Base-by-base conservation (phyloP, 75 land plant genomes). In the Picea sitchensis region DNA sequence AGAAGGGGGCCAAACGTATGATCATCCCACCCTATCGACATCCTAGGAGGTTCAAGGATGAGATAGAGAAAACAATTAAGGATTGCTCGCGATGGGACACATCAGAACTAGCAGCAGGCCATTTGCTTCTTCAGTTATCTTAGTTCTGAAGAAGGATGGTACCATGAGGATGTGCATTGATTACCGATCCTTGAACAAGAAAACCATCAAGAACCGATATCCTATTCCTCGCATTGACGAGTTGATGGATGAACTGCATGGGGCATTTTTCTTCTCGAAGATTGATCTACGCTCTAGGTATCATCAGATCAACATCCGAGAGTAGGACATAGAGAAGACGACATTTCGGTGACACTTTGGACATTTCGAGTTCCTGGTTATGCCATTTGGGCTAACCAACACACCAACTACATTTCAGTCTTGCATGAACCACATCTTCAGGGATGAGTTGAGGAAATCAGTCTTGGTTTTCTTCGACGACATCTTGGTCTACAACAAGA, bases 161-260 rank as follows among this genome's bases (percentile, higher is more conserved):
- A 63, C 30, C 7, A 21, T 63, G 65, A 23, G 65, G 65, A 63
- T 63, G 65, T 63, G 65, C 26, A 63, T 63, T n/a, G 65, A 63
- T 7, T 63, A 26, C 8, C 5, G 8, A 23, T 0, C 31, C 26
- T 23, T 63, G 11, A 63, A 26, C 20, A 63, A 63, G 31, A 63
- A 20, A 7, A 63, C 65, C 65, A 63, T 63, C 8, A 63, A 63
- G 31, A 21, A 21, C 32, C 31, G 11, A 6, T 63, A 21, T 23
- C 31, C 26, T 5, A 63, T 63, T 36, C 38, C 38, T 2, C 1
- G 38, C 2, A 36, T 1, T 2, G 38, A 36, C 2, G 38, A 36
- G 38, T 36, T 36, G 38, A 36, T 36, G 38, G 38, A 36, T 36
- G 38, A 36, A 2, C 38, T 36, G 38, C 1, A 2, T 1, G 38